Evolutionary conservation across 176 grass and related monocot species (phyloP), one percentile per base, ranked within the genome.

Genomic region (Oryza officinalis): DNA sequence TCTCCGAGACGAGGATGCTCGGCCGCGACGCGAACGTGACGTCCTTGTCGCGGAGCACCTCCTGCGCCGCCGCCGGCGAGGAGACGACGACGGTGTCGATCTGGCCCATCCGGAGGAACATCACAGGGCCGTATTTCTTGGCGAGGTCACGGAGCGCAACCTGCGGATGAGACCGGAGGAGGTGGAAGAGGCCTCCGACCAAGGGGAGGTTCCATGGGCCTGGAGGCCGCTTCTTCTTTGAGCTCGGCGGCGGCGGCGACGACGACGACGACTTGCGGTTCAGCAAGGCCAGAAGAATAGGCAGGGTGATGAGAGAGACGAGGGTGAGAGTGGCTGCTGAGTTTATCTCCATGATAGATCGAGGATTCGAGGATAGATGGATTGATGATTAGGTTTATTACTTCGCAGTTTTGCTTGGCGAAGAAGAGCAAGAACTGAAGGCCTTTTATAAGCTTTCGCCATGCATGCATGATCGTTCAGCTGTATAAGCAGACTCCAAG

Each of bases 21-120:
- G 43, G 43, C 43, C 43, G 43, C 43, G 43, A 44, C 9, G 61
- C 27, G 27, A 90, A 86, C 28, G 13, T 26, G 8, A 74, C 1
- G 78, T 83, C 86, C 22, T 81, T 75, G 43, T 75, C 82, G 10
- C 69, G 84, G 18, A 93, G 14, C 38, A 88, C 69, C 63, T 85
- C 85, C 74, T 44, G 60, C 14, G 88, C 85, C 1, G 30, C 72
- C 2, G 59, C 72, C 15, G 65, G 50, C 6, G 88, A 93, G 5
- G 88, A 85, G 20, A 85, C 37, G 2, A 90, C 85, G 4, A 90
- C 72, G 13, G 72, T 54, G 35, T 82, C 50, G 7, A 81, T 18
- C 38, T 87, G 33, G 3, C 91, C 91, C 28, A 93, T 10, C 10
- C 80, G 71, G 11, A 93, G 77, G 49, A 69, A 82, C 76, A 90